A percentile compares a stretch with the other conserved stretches of the same genome.
phyloP scores from a whole-genome alignment of 805 yeast species.

The Candida michaelii region DNA sequence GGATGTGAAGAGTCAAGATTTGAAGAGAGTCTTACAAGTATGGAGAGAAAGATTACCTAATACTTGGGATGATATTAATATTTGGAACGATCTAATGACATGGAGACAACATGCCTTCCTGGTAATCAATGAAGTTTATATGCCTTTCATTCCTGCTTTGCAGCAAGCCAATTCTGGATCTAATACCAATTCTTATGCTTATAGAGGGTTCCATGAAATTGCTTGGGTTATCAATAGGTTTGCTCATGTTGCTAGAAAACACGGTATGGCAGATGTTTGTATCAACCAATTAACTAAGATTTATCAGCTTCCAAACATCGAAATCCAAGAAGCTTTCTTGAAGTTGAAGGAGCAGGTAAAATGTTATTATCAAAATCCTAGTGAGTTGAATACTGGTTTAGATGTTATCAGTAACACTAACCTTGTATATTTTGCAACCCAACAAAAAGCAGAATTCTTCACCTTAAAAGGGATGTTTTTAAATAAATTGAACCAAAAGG shows the following conservation, averaged over 20 bases:
- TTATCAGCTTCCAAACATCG: constrained; percentile 94
- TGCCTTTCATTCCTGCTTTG: constrained; percentile 85
- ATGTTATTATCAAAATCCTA: constrained; percentile 90
- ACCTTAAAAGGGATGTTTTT: constrained; percentile 97
- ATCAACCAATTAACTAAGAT: constrained; percentile 88
- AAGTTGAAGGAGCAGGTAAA: constrained; percentile 96
- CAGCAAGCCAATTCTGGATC: constrained; percentile 68
- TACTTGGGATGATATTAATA: constrained; percentile 94
- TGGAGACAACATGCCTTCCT: constrained; percentile 99
- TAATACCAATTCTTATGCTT: constrained; percentile 87
- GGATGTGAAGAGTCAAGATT: constrained; percentile 90
- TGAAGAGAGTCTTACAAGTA: constrained; percentile 90
- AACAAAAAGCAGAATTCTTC: constrained; percentile 97
- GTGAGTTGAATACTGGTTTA: constrained; percentile 89
- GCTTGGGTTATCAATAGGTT: constrained; percentile 98
- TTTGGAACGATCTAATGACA: constrained; percentile 96
- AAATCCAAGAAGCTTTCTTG: constrained; percentile 95
- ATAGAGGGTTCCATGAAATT: constrained; percentile 96
- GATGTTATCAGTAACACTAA: constrained; percentile 97
- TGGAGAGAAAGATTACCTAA: constrained; percentile 98
- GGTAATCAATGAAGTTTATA: constrained; percentile 89
- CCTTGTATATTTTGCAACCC: constrained; percentile 92
- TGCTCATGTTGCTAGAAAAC: constrained; percentile 98
- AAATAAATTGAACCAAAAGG: constrained; percentile 84
- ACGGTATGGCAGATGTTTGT: constrained; percentile 95